Base-by-base conservation (phyloP, 208 protist species). In the Sergeia podlipaevii region DNA sequence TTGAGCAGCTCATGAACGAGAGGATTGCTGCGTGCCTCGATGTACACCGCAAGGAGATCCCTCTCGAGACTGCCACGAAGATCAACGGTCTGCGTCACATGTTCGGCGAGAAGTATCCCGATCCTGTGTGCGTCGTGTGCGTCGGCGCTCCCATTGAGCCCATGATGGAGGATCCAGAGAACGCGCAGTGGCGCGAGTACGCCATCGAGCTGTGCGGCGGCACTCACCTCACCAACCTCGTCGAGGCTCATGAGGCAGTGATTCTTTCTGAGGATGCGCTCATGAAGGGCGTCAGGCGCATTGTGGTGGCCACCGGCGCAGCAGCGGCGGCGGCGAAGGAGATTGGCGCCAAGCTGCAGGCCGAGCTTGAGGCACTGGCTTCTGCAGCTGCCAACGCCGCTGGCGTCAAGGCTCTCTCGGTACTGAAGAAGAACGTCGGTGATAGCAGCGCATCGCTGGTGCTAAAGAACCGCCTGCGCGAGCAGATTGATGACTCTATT, bases 41-140 rank as follows among this genome's bases (percentile, higher is more conserved):
- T 18, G 95, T 99, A 6, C 91, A 96, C 84, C 74, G 82, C 27
- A 57, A 91, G 64, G 81, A 95, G 48, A 91, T 98, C 11, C 63
- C 89, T 5, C 76, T 98, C 15, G 75, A 75, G 18, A 48, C 45
- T 1, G 93, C 91, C 0, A 66, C 55, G 63, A 61, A 66, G 41
- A 96, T 97, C 68, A 65, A 73, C 43, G 77, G 82, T 7, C 70
- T 96, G 46, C 79, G 88, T 34, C 76, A 80, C 51, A 97, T 99
- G 64, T 99, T 99, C 61, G 97, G 97, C 49, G 97, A 99, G 75
- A 97, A 96, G 47, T 99, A 99, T 80, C 98, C 98, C 10, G 97
- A 99, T 60, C 97, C 96, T 27, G 98, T 99, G 21, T 89, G 95
- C 60, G 96, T 99, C 28, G 84, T 99, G n/a, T 94, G 90, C 47